Conservation (phyloP, 2,329 filamentous ascomycete species). For the Pseudopyricularia cyperi region DNA sequence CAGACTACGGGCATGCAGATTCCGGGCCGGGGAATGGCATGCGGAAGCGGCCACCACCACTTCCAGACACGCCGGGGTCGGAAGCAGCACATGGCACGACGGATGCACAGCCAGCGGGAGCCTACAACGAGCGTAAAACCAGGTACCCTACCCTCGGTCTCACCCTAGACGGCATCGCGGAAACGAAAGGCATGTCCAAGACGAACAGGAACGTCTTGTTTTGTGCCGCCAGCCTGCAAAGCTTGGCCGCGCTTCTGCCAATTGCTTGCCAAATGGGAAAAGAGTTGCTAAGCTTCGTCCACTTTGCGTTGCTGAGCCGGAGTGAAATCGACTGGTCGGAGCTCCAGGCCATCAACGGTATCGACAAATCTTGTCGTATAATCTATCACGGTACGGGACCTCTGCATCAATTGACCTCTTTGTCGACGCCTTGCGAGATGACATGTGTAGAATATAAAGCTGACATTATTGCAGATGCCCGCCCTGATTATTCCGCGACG, state of each 20-base stretch:
- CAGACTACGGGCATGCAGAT: conserved; percentile 16
- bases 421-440: neutral
- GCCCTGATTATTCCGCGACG: conserved; percentile 56
- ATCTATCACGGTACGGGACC: conserved; percentile 37
- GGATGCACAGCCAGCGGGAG: conserved; percentile 18
- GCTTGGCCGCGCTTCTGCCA: conserved; percentile 59
- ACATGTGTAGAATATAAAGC: conserved; percentile 7
- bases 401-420: neutral
- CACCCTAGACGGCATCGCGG: conserved; percentile 47
- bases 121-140: conserved; percentile 54
- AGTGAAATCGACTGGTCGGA: conserved; percentile 56
- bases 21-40: neutral
- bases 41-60: neutral
- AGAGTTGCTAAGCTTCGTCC: conserved; percentile 58
- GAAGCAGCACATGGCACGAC: neutral
- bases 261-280: conserved; percentile 77
- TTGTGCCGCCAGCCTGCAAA: conserved; percentile 60
- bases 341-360: conserved; percentile 64
- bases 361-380: conserved; percentile 58
- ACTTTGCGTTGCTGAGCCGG: conserved; percentile 68
- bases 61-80: conserved; percentile 1
- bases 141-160: conserved; percentile 51
- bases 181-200: conserved; percentile 34
- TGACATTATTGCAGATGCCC: conserved; percentile 43
- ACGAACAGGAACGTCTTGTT: conserved; percentile 66